Evolutionary conservation across 192 early-diverging fungal species (phyloP).

Genomic region (Coemansia nantahalensis): DNA sequence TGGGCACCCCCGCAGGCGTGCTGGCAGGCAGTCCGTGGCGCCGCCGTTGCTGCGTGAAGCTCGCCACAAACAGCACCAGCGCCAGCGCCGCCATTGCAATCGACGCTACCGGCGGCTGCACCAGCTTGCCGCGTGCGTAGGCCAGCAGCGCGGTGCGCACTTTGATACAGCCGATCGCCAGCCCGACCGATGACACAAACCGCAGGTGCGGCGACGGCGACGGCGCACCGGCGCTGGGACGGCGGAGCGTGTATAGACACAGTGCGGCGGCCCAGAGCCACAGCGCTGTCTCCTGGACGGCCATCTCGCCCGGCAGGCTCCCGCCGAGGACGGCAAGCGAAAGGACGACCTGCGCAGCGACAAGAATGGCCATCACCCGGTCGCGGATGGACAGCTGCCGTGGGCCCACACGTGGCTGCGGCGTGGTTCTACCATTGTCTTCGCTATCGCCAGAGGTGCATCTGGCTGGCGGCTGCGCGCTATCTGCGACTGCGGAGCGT

Average conservation of each 20-base stretch:
- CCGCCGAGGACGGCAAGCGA: slow-evolving; percentile 6
- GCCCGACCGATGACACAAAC: slow-evolving; percentile 27
- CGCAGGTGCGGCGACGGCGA: slow-evolving; percentile 51
- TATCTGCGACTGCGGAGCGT: no score
- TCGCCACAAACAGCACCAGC: slow-evolving; percentile 19
- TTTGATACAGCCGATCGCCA: slow-evolving; percentile 23
- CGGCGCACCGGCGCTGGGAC: slow-evolving; percentile 11
- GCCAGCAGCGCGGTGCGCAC: slow-evolving; percentile 36
- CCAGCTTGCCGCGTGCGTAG: slow-evolving; percentile 16
- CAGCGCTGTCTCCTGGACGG: slow-evolving; percentile 15
- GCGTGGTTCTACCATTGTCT: no score
- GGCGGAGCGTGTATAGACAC: slow-evolving; percentile 33
- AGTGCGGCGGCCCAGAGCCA: slow-evolving; percentile 40
- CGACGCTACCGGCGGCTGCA: slow-evolving; percentile 6
- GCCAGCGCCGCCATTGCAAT: slow-evolving; percentile 25
- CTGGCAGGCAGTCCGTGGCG: slow-evolving; percentile 32
- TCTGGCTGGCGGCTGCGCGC: no score
- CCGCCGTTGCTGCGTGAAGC: slow-evolving; percentile 48
- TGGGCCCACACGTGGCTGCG: no score
- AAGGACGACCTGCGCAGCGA: slow-evolving; percentile 15
- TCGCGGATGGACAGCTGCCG: slow-evolving; percentile 30
- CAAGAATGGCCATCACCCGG: slow-evolving; percentile 16
- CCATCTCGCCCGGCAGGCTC: background rate
- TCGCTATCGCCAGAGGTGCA: background rate
- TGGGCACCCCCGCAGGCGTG: slow-evolving; percentile 11